These are phyloP conservation scores for Nakazawaea ambrosiae DNA, from an alignment of 805 yeast species.

Conservation along the genomic window DNA sequence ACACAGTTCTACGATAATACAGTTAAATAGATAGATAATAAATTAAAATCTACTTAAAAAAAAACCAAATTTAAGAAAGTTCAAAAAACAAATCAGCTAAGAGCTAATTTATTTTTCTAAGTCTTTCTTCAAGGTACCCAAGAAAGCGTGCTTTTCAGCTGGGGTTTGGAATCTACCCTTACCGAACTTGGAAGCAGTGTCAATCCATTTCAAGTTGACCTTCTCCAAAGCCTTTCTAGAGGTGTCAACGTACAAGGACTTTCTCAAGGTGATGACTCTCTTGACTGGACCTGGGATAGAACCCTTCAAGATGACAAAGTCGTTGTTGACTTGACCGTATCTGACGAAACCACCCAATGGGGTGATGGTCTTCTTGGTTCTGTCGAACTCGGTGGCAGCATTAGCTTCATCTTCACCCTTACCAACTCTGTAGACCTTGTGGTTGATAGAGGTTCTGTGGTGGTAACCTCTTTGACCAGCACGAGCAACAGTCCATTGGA, in stretches of 20 bases:
- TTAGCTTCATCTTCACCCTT: slow-evolving; percentile 88
- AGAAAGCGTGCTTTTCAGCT: slow-evolving; percentile 99
- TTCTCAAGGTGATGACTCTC: slow-evolving; percentile 99
- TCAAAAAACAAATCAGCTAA: neutral
- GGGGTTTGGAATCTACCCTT: slow-evolving; percentile 99
- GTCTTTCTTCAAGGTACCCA: slow-evolving; percentile 99
- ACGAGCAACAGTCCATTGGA: slow-evolving; percentile 99
- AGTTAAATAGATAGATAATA: neutral
- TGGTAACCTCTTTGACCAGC: slow-evolving; percentile 99
- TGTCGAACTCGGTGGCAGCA: slow-evolving; percentile 97
- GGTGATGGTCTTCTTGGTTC: slow-evolving; percentile 99
- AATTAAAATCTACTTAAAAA: neutral
- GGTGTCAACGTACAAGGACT: slow-evolving; percentile 95
- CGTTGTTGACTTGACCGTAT: slow-evolving; percentile 97
- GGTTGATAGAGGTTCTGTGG: slow-evolving; percentile 99
- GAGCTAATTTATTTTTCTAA: slow-evolving; percentile 33
- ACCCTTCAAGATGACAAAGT: slow-evolving; percentile 96
- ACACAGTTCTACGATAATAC: too few species aligned
- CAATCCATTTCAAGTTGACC: slow-evolving; percentile 98
- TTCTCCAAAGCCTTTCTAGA: slow-evolving; percentile 96
- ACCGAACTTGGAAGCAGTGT: slow-evolving; percentile 99
- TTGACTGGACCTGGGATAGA: slow-evolving; percentile 99
- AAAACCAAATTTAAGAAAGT: neutral
- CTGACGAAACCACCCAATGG: slow-evolving; percentile 99
- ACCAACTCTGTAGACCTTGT: slow-evolving; percentile 99